These are phyloP conservation scores for Penicillium pancosmium DNA, from an alignment of 495 filamentous ascomycete genomes.

Conservation along the genomic window DNA sequence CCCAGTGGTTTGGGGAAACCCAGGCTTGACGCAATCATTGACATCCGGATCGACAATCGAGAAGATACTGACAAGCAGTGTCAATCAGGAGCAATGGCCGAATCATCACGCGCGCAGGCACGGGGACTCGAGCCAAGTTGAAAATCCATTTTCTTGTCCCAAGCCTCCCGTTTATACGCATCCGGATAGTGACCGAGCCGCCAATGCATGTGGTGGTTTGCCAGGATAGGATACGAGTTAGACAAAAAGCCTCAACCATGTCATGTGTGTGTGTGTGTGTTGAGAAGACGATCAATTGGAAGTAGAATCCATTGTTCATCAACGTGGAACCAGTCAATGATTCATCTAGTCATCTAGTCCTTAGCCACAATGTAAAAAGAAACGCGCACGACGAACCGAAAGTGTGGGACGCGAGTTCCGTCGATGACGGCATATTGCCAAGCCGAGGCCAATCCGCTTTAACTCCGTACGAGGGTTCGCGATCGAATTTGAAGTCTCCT, in stretches of 20 bases:
- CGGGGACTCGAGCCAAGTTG: constrained; percentile 22
- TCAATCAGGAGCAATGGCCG: constrained; percentile 17
- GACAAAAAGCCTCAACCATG: not conserved
- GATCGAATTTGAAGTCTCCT: constrained; percentile 9
- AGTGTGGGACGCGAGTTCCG: constrained; percentile 28
- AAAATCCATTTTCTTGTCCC: constrained; percentile 12
- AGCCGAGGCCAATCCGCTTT: constrained; percentile 22
- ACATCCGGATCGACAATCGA: constrained; percentile 23
- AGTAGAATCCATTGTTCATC: not conserved
- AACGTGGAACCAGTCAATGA: not conserved
- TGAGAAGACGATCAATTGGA: not conserved
- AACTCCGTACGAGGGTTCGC: constrained; percentile 6
- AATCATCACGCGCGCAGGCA: constrained; percentile 19
- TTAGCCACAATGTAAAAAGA: constrained; percentile 7
- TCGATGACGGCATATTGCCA: constrained; percentile 31
- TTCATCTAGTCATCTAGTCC: not conserved
- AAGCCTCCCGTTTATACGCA: constrained; percentile 3
- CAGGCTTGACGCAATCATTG: constrained; percentile 4
- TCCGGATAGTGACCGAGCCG: constrained; percentile 22
- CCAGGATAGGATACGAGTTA: not conserved
- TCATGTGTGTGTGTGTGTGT: not conserved
- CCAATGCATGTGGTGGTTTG: constrained; percentile 21
- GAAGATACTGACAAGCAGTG: constrained; percentile 15
- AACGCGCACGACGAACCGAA: constrained; percentile 11
- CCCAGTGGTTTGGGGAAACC: not conserved